These are phyloP conservation scores for Mycosarcoma mackinlayi DNA, from an alignment of 1,284 basidiomycete genomes.

Conservation along the genomic window DNA sequence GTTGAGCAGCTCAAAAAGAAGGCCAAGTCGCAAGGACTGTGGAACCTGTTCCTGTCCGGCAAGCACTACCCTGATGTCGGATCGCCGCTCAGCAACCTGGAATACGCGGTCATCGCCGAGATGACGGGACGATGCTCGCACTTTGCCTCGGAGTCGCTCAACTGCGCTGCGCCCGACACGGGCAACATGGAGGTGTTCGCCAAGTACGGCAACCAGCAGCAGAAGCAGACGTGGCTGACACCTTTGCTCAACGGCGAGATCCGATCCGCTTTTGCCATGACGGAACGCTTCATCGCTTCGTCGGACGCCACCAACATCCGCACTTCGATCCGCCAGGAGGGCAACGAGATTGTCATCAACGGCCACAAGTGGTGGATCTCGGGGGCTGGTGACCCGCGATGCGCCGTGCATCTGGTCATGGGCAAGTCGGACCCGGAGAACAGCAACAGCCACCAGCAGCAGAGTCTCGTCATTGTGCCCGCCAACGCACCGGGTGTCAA, in stretches of 20 bases:
- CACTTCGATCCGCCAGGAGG: constrained; percentile 86
- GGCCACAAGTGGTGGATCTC: constrained; percentile 99
- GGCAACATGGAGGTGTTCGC: constrained; percentile 89
- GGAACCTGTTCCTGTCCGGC: constrained; percentile 97
- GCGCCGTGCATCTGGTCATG: constrained; percentile 89
- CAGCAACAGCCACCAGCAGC: constrained; percentile 80
- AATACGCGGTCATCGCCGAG: constrained; percentile 98
- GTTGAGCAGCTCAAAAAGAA: constrained; percentile 87
- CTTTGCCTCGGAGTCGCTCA: constrained; percentile 84
- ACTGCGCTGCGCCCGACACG: constrained; percentile 94
- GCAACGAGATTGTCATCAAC: constrained; percentile 89
- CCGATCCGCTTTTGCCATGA: constrained; percentile 75
- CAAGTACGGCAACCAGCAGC: constrained; percentile 86
- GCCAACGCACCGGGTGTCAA: constrained; percentile 87
- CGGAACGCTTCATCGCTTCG: constrained; percentile 75
- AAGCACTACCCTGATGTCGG: constrained; percentile 84
- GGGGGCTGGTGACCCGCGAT: constrained; percentile 93
- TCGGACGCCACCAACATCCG: constrained; percentile 96
- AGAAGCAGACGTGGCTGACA: constrained; percentile 89
- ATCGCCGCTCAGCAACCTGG: constrained; percentile 89
- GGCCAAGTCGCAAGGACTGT: constrained; percentile 87
- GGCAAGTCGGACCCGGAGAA: constrained; percentile 87
- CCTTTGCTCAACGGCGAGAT: constrained; percentile 92
- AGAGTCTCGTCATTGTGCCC: constrained; percentile 93
- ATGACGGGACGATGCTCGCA: constrained; percentile 85